These are phyloP conservation scores for Sclerotinia nivalis DNA, from an alignment of 2,329 filamentous ascomycete species.

Conservation along the genomic window DNA sequence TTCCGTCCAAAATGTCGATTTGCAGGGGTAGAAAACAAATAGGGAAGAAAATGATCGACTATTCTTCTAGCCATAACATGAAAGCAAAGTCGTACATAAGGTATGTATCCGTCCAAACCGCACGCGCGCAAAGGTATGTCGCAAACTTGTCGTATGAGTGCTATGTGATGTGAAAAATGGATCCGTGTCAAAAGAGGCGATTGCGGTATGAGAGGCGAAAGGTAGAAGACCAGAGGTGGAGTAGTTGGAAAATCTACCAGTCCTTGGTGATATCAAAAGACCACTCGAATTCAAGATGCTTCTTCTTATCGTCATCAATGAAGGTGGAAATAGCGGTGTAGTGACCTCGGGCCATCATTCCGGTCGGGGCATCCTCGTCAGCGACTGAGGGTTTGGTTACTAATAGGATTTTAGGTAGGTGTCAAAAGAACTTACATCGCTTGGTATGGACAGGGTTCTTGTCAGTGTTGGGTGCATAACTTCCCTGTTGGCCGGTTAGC, in stretches of 20 bases:
- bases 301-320: constrained; percentile 90
- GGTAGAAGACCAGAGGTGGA: constrained; percentile 1
- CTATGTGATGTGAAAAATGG: background rate
- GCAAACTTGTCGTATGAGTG: constrained; percentile 5
- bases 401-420: background rate
- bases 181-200: background rate
- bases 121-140: background rate
- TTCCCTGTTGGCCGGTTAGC: constrained; percentile 59
- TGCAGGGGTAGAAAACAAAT: constrained; percentile 1
- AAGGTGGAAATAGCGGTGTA: constrained; percentile 91
- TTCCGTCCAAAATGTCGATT: constrained; percentile 6
- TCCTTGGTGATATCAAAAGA: constrained; percentile 96
- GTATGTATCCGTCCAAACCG: background rate
- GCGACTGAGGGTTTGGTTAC: constrained; percentile 59
- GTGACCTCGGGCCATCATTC: constrained; percentile 85
- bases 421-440: constrained; percentile 67
- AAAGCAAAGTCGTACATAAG: background rate
- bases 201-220: background rate
- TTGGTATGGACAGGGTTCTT: constrained; percentile 85
- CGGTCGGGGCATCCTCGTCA: constrained; percentile 86
- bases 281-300: constrained; percentile 92
- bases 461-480: constrained; percentile 89
- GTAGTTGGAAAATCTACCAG: constrained; percentile 59
- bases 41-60: constrained; percentile 1
- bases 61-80: background rate